Evolutionary conservation across 768 basidiomycete genomes (phyloP).

Genomic region (Lactarius deliciosus): DNA sequence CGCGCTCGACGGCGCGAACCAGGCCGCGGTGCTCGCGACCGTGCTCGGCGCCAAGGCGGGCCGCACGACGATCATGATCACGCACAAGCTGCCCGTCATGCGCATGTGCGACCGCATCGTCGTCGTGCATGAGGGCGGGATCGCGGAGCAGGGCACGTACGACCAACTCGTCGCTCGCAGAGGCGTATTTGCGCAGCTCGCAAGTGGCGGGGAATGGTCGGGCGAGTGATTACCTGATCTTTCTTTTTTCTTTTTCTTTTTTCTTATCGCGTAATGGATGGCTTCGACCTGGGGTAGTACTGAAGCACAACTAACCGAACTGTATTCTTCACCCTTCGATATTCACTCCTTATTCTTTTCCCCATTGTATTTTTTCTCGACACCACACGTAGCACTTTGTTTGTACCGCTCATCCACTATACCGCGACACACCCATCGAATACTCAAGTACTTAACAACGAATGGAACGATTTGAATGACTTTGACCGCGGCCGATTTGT

Average conservation of each 20-base stretch:
- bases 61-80: constrained; percentile 87
- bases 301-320: constrained; percentile 9
- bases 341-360: constrained; percentile 11
- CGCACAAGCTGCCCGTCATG: constrained; percentile 92
- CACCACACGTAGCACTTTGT: constrained; percentile 8
- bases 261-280: not conserved
- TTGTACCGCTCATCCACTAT: constrained; percentile 13
- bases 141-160: constrained; percentile 79
- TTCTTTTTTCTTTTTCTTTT: not conserved
- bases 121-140: constrained; percentile 71
- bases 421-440: constrained; percentile 10
- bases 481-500: not conserved
- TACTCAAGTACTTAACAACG: not conserved
- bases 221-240: constrained; percentile 19
- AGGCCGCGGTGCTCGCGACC: constrained; percentile 77
- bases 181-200: constrained; percentile 76
- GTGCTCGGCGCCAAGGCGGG: constrained; percentile 62
- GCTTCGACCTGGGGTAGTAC: constrained; percentile 20
- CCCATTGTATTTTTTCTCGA: constrained; percentile 6
- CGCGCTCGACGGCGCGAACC: constrained; percentile 83
- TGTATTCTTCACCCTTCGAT: constrained; percentile 9
- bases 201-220: constrained; percentile 73
- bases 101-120: constrained; percentile 87
- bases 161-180: constrained; percentile 63
- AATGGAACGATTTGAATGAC: constrained; percentile 25